Base-by-base conservation (phyloP, 2,329 filamentous ascomycete species). In the Waltergamsia citrina region DNA sequence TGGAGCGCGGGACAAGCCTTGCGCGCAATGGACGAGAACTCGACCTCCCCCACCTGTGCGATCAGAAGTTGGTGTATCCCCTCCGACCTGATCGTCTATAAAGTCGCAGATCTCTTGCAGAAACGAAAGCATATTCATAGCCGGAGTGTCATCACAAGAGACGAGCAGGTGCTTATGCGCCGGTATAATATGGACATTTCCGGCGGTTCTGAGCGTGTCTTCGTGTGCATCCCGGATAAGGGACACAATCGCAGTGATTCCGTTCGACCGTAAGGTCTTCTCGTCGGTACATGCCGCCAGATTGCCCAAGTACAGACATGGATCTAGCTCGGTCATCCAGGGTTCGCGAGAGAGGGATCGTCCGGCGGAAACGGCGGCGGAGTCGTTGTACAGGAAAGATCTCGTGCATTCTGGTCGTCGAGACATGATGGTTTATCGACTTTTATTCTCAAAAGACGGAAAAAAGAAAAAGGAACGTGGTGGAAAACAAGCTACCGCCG, bases 1-100 rank as follows among this genome's bases (percentile, higher is more conserved):
- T 6, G 53, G 46, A 2, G 52, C 54, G 11, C 52, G 49, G 14
- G 53, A 57, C 20, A 52, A 39, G 6, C 53, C 53, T 20, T 40
- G 34, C 24, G 62, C 57, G 37, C 54, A 57, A 33, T 54, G 52
- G 8, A 56, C 43, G 3, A 56, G 39, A n/a, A 56, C 48, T 14
- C 14, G 6, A 11, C 28, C 25, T 12, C 12, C 16, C 12, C 25
- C 16, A 15, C 25, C 22, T n/a, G 8, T 24, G 25, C 6, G 25
- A n/a, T 12, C 12, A 6, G 25, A n/a, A 6, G 25, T 15, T n/a
- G 6, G 12, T n/a, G n/a, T n/a, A n/a, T n/a, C n/a, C n/a, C n/a
- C n/a, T n/a, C n/a, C 6, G 12, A 27, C 6, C 25, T 27, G 6
- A 6, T n/a, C 12, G 30, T 50, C 43, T 23, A 51, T 48, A 29